These are phyloP conservation scores for Yarrowia sp. DNA, from an alignment of 805 yeast genomes.

Conservation along the genomic window DNA sequence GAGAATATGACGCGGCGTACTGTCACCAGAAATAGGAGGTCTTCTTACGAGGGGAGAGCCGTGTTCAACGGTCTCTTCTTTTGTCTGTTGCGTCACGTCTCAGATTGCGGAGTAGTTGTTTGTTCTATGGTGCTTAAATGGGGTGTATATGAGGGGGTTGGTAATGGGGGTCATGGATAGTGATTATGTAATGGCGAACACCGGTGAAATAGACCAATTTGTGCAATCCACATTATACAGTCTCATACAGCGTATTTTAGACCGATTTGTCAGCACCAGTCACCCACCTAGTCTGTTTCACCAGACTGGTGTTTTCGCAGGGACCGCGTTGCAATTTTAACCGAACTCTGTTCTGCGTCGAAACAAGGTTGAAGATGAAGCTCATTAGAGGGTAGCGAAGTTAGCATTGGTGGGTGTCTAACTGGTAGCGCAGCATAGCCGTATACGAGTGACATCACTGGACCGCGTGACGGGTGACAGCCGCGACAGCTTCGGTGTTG, in stretches of 20 bases:
- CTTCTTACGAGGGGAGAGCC: background rate
- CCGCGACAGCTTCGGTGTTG: no score
- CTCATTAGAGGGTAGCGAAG: slow-evolving; percentile 8
- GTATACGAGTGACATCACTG: slow-evolving; percentile 1
- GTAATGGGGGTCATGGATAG: background rate
- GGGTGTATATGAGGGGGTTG: background rate
- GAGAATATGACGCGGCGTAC: background rate
- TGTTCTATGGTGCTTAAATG: slow-evolving; percentile 27
- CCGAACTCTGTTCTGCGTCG: slow-evolving; percentile 1
- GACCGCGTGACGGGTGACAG: no score
- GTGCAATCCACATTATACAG: no score
- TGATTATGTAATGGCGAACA: background rate
- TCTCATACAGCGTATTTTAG: no score
- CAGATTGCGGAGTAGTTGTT: background rate
- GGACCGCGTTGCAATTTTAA: slow-evolving; percentile 4
- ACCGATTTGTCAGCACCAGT: no score
- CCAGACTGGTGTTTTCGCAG: background rate
- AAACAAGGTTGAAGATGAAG: background rate
- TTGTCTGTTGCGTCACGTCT: slow-evolving; percentile 7
- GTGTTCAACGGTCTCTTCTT: background rate
- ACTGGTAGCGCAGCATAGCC: background rate
- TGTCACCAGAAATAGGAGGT: background rate
- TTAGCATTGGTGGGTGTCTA: background rate
- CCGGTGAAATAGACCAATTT: no score
- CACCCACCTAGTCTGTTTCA: no score